Conservation (phyloP, 2,329 filamentous ascomycete genomes). For the Coccinonectria pachysandricola region DNA sequence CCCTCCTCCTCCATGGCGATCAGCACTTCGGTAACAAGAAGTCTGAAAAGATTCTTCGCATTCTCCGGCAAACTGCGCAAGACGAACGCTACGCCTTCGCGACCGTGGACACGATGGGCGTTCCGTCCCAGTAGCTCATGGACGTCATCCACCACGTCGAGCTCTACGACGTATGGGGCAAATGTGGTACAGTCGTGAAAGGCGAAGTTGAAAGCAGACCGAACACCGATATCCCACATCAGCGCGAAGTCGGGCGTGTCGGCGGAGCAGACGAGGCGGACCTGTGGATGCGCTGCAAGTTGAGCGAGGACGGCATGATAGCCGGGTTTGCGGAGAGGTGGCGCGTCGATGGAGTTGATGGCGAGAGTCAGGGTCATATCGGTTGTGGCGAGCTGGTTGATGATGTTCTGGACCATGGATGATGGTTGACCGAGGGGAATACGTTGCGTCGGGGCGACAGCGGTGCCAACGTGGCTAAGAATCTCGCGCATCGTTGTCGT, state of each 20-base stretch:
- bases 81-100: slow-evolving; percentile 87
- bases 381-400: slow-evolving; percentile 43
- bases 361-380: slow-evolving; percentile 51
- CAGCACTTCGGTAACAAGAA: slow-evolving; percentile 78
- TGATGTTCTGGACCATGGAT: slow-evolving; percentile 57
- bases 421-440: slow-evolving; percentile 52
- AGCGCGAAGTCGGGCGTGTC: slow-evolving; percentile 82
- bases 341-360: slow-evolving; percentile 79
- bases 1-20: slow-evolving; percentile 56
- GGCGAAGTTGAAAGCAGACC: slow-evolving; percentile 71
- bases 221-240: slow-evolving; percentile 81
- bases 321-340: slow-evolving; percentile 59
- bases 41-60: slow-evolving; percentile 73
- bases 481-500: slow-evolving; percentile 59
- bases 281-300: slow-evolving; percentile 60
- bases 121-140: slow-evolving; percentile 77
- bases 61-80: slow-evolving; percentile 86
- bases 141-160: slow-evolving; percentile 82
- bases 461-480: slow-evolving; percentile 55
- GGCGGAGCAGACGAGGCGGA: slow-evolving; percentile 68
- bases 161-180: slow-evolving; percentile 57
- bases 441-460: slow-evolving; percentile 42
- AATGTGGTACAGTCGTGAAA: slow-evolving; percentile 97
- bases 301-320: slow-evolving; percentile 65
- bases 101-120: slow-evolving; percentile 69